Evolutionary conservation across 768 basidiomycete genomes (phyloP), one percentile per base, ranked within the genome.

Genomic region (Leccinum boreale): DNA sequence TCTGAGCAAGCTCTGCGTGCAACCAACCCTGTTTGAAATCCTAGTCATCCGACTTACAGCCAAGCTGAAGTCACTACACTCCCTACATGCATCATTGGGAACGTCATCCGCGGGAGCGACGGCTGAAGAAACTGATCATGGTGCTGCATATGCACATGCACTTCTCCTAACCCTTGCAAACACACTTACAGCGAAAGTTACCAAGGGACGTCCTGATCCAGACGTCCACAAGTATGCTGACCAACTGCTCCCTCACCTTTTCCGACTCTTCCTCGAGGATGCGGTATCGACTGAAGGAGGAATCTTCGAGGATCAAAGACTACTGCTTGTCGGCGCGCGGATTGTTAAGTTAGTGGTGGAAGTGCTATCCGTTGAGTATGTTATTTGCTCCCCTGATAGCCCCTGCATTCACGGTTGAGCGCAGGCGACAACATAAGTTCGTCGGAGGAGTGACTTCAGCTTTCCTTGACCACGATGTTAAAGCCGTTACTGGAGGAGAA

Each of bases 191-290:
- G 63, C 60, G 17, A 90, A 90, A 70, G 74, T 79, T 7, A 71
- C 75, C 33, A 68, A 68, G 54, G 24, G 48, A 50, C 72, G 66
- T 24, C 79, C 78, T 33, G 85, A 96, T 68, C 67, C 74, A 0
- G 97, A 98, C 67, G 79, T 98, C 17, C 73, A 81, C 0, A 92
- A 89, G 71, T 93, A 94, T 66, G 78, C 88, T 35, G 91, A 97
- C 62, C 78, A 79, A 19, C 75, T 98, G 1, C 79, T 94, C 2
- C 85, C 89, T 15, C 76, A 81, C 28, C 65, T 98, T 4, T 92
- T 85, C 65, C 84, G 84, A 51, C 70, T 96, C 29, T 80, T 83
- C 54, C 66, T 85, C n/a, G 67, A 70, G 36, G 77, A 78, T 11
- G 73, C 79, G 1, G 57, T 75, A 14, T 55, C 59, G 44, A 64